Base-by-base conservation (phyloP, 306 rosid genomes). In the Oemleria cerasiformis region DNA sequence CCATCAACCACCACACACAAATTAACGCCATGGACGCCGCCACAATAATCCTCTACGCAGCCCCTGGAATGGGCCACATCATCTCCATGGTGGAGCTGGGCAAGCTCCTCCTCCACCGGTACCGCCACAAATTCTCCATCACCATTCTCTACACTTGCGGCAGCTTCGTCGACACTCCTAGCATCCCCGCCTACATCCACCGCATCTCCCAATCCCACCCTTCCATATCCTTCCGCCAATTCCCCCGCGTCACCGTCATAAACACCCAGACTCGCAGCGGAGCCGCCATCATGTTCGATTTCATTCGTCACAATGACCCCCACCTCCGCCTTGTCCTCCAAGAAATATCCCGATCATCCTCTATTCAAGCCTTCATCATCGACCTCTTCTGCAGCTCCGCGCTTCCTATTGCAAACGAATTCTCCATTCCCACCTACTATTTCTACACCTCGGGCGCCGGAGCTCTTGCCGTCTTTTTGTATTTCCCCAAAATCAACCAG, bases 71-170 rank as follows among this genome's bases (percentile, higher is more conserved):
- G 17, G 77, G 87, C 2, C 87, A 83, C 49, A 2, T 79, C 0
- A 11, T 83, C 30, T 60, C 79, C 68, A 79, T 77, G 84, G 82
- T 83, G 3, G 84, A 83, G 84, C 68, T 83, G 1, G 84, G 72
- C 65, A 79, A 70, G 77, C 70, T 83, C 47, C 62, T 80, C 6
- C 72, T 71, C 56, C 73, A 13, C 21, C 82, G 54, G 2, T 64
- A 65, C 58, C 0, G 47, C 25, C 25, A 53, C 66, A 48, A 61
- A 23, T 76, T 70, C 80, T 69, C 75, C 50, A 44, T 83, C 56
- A 75, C 73, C 62, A 49, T 82, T 68, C 67, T 82, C 70, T 40
- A 71, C 56, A 17, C 73, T 39, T 61, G 72, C 10, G 82, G 80
- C 13, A 39, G 73, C 38, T 0, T 19, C 1, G 0, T 8, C 4